Evolutionary conservation across 768 basidiomycete species (phyloP).

Genomic region (Leccinum incarnatum): DNA sequence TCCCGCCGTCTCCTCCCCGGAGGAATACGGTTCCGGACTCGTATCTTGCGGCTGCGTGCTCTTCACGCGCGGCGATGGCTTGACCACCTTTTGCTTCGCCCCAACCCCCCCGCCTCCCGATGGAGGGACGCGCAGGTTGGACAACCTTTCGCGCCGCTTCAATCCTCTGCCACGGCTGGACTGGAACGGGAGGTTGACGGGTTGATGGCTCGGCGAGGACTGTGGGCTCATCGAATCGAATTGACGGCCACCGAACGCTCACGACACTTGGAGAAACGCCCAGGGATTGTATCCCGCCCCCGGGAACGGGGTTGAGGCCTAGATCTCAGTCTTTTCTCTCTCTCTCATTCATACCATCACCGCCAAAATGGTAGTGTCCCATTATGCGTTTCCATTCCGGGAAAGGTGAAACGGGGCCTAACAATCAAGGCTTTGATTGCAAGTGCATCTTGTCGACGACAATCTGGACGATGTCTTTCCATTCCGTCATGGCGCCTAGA

Average conservation of each 20-base stretch:
- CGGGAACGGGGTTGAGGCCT: slow-evolving; percentile 65
- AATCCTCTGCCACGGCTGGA: slow-evolving; percentile 44
- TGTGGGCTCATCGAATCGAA: slow-evolving; percentile 59
- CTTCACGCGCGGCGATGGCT: no score
- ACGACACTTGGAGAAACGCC: slow-evolving; percentile 62
- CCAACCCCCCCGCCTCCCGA: not conserved
- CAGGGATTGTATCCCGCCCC: slow-evolving; percentile 64
- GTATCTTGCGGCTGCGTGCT: slow-evolving; percentile 68
- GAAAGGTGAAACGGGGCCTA: no score
- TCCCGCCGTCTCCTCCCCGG: slow-evolving; percentile 78
- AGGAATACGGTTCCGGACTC: slow-evolving; percentile 71
- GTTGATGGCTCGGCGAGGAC: slow-evolving; percentile 34
- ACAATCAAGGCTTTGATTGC: not conserved
- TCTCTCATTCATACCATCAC: no score
- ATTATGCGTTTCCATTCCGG: no score
- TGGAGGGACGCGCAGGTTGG: slow-evolving; percentile 31
- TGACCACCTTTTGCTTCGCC: no score
- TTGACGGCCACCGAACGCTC: slow-evolving; percentile 43
- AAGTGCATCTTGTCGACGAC: slow-evolving; percentile 57
- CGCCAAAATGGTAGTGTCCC: no score
- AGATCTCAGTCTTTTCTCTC: no score
- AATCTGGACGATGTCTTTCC: slow-evolving; percentile 81
- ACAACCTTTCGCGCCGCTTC: slow-evolving; percentile 43
- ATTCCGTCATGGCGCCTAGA: slow-evolving; percentile 94
- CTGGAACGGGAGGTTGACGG: slow-evolving; percentile 45